These are phyloP conservation scores for Crataegus laevigata DNA, from an alignment of 306 rosid genomes.

Conservation along the genomic window DNA sequence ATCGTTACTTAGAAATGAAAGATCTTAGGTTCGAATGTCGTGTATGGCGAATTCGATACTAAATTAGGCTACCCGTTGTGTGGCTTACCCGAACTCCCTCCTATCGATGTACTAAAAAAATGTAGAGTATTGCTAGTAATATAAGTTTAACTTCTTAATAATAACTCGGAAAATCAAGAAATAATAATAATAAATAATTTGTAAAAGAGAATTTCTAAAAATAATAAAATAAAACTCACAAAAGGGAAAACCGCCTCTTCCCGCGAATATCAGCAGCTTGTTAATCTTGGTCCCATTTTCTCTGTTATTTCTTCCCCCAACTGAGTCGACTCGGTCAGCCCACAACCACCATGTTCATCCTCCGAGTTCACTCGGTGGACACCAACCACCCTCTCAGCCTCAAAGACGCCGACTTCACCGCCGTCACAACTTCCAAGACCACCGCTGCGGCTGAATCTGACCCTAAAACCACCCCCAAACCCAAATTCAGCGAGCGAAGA, in stretches of 20 bases:
- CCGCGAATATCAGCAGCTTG: neutral
- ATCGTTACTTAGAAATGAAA: accelerated
- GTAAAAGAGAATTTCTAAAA: neutral
- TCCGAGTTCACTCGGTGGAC: slow-evolving; percentile 86
- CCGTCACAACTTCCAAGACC: slow-evolving; percentile 14
- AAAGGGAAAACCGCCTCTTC: neutral
- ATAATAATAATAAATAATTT: too few relatives aligned
- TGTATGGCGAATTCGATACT: too few relatives aligned
- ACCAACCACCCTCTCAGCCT: slow-evolving; percentile 40
- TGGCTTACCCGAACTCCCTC: too few relatives aligned
- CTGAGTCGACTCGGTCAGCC: neutral
- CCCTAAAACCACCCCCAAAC: slow-evolving; percentile 22
- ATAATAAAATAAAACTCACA: neutral
- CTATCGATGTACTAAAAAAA: too few relatives aligned
- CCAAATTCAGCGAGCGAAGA: slow-evolving; percentile 64
- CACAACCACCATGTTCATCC: slow-evolving; percentile 50
- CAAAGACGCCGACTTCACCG: slow-evolving; percentile 24
- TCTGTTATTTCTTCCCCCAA: neutral
- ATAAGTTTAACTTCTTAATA: too few relatives aligned
- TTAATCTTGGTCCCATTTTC: neutral
- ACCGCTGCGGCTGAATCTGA: slow-evolving; percentile 11
- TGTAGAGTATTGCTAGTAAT: too few relatives aligned
- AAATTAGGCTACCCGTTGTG: too few relatives aligned
- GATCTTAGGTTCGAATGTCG: too few relatives aligned
- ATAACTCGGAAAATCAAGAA: too few relatives aligned